Base-by-base conservation (phyloP, 164 flowering plant genomes). In the Umbellularia californica region DNA sequence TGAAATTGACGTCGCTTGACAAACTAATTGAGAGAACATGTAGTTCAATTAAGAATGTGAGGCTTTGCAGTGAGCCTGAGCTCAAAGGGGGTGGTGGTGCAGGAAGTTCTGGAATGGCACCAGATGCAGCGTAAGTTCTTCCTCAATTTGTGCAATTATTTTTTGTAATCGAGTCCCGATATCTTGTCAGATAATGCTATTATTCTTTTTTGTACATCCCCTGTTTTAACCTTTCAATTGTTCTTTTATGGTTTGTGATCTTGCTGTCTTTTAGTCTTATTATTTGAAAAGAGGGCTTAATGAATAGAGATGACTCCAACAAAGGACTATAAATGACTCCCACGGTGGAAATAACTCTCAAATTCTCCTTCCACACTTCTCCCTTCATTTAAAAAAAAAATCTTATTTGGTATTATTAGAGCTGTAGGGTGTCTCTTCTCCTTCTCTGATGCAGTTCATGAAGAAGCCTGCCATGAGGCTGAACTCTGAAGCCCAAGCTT, bases 51-150 rank as follows among this genome's bases (percentile, higher is more conserved):
- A 92, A 82, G 84, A 85, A 91, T 78, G 99, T 95, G 23, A 86
- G 99, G 75, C 92, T 95, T 66, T 90, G 80, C 67, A 60, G 90
- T 84, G 99, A 95, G 69, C 87, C 88, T 27, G 93, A 92, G 80
- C 89, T 84, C 69, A 90, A 75, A 78, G 83, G 83, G 20, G 89
- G 87, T 71, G 87, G 87, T 77, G 79, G 73, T 69, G 74, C 83
- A 12, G 90, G 90, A 76, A 90, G 72, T 82, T 81, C 86, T 77
- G 89, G 97, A 69, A 90, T 95, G 84, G 99, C 99, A 52, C 97
- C 99, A 77, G 99, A 95, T 93, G 99, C 99, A 86, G 97, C 90
- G 97, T 95, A 92, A 82, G 76, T 72, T 67, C 70, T 74, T 70
- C n/a, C 24, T 65, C 17, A 51, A n/a, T 71, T 79, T 62, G 41